A percentile compares a stretch with the other conserved stretches of the same genome.
phyloP scores from a whole-genome alignment of 2,329 filamentous ascomycete species.

The Stemphylium beticola region DNA sequence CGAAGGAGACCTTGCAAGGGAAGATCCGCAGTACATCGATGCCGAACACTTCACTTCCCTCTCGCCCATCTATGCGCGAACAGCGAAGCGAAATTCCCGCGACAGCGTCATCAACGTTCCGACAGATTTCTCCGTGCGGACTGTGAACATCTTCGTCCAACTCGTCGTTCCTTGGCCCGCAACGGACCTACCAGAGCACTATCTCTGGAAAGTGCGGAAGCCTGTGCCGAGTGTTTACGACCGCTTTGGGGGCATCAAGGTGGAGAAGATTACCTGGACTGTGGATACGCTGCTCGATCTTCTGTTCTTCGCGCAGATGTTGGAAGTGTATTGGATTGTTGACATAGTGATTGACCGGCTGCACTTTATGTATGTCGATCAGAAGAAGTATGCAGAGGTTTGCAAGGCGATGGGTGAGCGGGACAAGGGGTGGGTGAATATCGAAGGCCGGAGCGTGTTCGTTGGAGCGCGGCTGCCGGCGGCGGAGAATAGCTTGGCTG shows the following conservation, averaged over 20 bases:
- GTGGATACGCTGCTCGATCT: background rate
- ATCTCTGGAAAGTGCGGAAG: conserved; percentile 1
- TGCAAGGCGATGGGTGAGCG: background rate
- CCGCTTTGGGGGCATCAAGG: background rate
- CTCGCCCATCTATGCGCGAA: background rate
- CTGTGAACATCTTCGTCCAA: conserved; percentile 7
- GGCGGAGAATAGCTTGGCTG: background rate
- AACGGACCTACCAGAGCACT: conserved; percentile 2
- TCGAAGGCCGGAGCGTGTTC: background rate
- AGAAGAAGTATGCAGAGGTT: background rate
- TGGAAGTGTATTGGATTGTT: conserved; percentile 1
- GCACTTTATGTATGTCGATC: background rate
- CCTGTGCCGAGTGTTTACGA: background rate
- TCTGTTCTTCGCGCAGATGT: background rate
- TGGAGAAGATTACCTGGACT: conserved; percentile 2
- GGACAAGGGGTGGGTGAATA: background rate
- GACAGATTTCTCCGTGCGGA: background rate
- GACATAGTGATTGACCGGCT: background rate
- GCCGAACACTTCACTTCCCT: background rate
- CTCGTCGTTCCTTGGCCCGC: conserved; percentile 2
- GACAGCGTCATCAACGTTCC: background rate
- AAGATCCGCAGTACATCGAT: background rate
- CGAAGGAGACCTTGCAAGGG: background rate
- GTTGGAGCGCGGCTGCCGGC: background rate
- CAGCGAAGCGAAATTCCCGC: background rate